phyloP scores from a whole-genome alignment of 345 rosid genomes.

The Dipteronia sinensis region DNA sequence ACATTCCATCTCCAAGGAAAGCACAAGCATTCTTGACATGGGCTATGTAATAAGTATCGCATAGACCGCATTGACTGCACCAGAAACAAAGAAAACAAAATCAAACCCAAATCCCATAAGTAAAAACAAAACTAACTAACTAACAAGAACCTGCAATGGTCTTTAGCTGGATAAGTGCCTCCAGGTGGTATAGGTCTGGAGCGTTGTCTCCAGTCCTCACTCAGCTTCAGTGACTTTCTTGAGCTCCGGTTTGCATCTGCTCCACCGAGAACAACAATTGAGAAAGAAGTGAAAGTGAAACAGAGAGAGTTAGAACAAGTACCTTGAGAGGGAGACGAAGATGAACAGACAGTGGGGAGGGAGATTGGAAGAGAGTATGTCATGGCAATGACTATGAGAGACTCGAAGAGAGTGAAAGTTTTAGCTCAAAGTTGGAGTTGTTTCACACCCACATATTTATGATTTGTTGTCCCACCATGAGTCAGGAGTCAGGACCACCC shows the following conservation, averaged over 20 bases:
- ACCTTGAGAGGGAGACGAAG: conserved; percentile 57
- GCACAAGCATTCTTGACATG: conserved; percentile 97
- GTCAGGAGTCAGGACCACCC: too few species aligned
- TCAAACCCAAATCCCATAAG: neutral
- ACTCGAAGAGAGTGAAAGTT: neutral
- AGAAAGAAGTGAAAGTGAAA: too few species aligned
- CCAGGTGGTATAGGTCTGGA: conserved; percentile 90
- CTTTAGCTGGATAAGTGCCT: conserved; percentile 92
- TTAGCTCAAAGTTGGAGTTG: neutral
- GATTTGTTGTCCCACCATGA: neutral
- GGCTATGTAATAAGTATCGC: conserved; percentile 91
- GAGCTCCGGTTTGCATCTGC: conserved; percentile 39
- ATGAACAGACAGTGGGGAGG: conserved; percentile 37
- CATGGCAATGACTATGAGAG: conserved; percentile 23
- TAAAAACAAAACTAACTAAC: neutral
- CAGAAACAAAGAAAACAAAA: neutral
- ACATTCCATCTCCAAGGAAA: conserved; percentile 95
- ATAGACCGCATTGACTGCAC: conserved; percentile 80
- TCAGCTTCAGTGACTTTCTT: conserved; percentile 53
- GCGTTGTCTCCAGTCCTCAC: conserved; percentile 87
- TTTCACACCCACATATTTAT: conserved; percentile 12
- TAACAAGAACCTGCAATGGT: conserved; percentile 75
- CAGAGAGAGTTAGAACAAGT: neutral
- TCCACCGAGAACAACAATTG: neutral
- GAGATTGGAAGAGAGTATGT: conserved; percentile 36